Base-by-base conservation (phyloP, 129 eudicot species). In the Lactuca sativa region DNA sequence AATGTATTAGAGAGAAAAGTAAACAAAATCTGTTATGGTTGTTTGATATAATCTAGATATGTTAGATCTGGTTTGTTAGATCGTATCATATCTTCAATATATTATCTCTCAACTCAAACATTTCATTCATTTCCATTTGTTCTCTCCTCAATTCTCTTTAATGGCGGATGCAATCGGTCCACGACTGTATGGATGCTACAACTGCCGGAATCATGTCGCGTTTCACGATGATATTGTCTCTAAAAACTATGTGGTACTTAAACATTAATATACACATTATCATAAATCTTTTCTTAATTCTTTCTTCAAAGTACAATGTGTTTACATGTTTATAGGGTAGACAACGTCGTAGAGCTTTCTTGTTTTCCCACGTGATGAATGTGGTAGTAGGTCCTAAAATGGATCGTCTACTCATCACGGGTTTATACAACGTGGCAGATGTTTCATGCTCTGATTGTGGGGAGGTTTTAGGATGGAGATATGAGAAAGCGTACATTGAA, bases 201-300 rank as follows among this genome's bases (percentile, higher is more conserved):
- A 74, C 47, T 86, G 86, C 65, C 76, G 58, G 32, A 86, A 77
- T 32, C 83, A 54, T 36, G 84, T 86, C 17, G 80, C 82, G 0
- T 76, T 74, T 54, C 91, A 86, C 16, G 88, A 86, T 44, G 91
- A 86, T 47, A 77, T 86, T 5, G 67, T 86, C 53, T 72, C 77
- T 2, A 86, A 77, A 72, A 40, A 82, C 5, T 86, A 74, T 43
- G 80, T 82, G 88, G 88, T 86, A 73, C 74, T 25, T 25, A 25
- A 25, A 33, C 30, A 3, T 17, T 17, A 2, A 17, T 44, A 7
- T 49, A 40, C 15, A 44, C 15, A 44, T 64, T 32, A 52, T 36
- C 11, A 62, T 37, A 34, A 0, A 25, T 25, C 30, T 25, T 25
- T 0, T 25, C 30, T 25, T 25, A 25, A 25, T 25, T 25, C 30